phyloP scores from a whole-genome alignment of 1,284 basidiomycete species.

The Ceratobasidium theobromae region DNA sequence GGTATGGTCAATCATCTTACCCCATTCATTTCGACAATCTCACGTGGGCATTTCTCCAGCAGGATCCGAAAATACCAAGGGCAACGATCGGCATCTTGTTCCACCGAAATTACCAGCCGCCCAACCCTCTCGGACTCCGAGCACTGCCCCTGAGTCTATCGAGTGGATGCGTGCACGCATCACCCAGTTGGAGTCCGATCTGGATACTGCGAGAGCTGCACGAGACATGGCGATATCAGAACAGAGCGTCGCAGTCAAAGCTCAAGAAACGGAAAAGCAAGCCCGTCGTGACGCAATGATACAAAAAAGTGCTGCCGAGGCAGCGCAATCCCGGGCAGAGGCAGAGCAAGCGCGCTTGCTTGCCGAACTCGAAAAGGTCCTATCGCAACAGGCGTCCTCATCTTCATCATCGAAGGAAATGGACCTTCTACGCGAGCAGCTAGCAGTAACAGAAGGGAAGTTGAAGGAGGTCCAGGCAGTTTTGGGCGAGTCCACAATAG shows the following conservation, averaged over 20 bases:
- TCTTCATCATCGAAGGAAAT: neutral
- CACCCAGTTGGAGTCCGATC: conserved; percentile 5
- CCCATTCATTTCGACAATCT: no score
- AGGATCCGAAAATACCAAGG: neutral
- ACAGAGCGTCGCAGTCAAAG: neutral
- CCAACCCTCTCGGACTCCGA: neutral
- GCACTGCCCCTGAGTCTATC: neutral
- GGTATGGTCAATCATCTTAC: no score
- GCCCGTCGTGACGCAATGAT: conserved; percentile 13
- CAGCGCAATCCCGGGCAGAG: conserved; percentile 2
- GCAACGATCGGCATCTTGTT: neutral
- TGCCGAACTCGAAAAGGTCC: neutral
- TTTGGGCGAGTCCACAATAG: neutral
- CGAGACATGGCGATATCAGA: conserved; percentile 24
- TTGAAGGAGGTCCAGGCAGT: neutral
- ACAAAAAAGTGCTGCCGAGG: conserved; percentile 25
- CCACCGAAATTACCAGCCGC: neutral
- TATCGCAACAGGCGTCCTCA: neutral
- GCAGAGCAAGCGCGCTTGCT: conserved; percentile 15
- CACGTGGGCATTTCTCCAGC: no score
- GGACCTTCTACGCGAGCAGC: neutral
- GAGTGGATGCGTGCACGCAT: conserved; percentile 26
- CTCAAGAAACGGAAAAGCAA: neutral
- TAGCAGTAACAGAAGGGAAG: neutral
- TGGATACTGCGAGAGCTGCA: conserved; percentile 8